Base-by-base conservation (phyloP, 495 filamentous ascomycete species). In the Trichoderma virens region DNA sequence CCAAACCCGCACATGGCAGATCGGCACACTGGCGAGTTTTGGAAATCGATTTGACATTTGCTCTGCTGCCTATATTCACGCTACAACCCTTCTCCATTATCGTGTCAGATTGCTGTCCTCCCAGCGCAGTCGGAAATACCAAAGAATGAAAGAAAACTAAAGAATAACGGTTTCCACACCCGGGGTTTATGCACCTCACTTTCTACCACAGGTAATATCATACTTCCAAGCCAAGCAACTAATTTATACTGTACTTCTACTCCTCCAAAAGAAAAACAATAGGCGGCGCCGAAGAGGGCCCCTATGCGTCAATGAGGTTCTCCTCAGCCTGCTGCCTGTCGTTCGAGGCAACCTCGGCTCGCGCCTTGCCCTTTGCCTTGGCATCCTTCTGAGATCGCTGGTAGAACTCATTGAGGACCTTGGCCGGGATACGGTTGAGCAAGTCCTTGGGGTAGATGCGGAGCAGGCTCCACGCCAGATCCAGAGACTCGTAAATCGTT, bases 361-460 rank as follows among this genome's bases (percentile, higher is more conserved):
- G 62, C 54, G 79, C 80, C 69, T 81, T 83, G 47, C 74, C 81
- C 73, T 85, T 85, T 30, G 81, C 83, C 77, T 87, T 86, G 63
- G 85, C 76, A 65, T 84, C 80, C n/a, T 80, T 69, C 38, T 62
- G 61, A 30, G 85, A 85, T 65, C 95, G 83, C 68, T 86, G 83
- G 77, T 98, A 99, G 79, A 88, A 99, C 75, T 97, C 89, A 71
- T 96, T 87, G 65, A 99, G 83, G 56, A 95, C 79, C 76, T 95
- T 93, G 80, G 90, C 88, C 61, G 94, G 95, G 72, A 99, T 96
- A 78, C 93, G 90, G 79, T 98, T 99, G 69, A 99, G 88, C 70
- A 97, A 79, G 70, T 98, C 95, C 83, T 93, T 95, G 70, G 93
- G 93, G 79, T 93, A 98, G 75, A 98, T 95, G 69, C 95, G 85